Conservation (phyloP, 768 basidiomycete genomes). For the Boletus rubropictus region DNA sequence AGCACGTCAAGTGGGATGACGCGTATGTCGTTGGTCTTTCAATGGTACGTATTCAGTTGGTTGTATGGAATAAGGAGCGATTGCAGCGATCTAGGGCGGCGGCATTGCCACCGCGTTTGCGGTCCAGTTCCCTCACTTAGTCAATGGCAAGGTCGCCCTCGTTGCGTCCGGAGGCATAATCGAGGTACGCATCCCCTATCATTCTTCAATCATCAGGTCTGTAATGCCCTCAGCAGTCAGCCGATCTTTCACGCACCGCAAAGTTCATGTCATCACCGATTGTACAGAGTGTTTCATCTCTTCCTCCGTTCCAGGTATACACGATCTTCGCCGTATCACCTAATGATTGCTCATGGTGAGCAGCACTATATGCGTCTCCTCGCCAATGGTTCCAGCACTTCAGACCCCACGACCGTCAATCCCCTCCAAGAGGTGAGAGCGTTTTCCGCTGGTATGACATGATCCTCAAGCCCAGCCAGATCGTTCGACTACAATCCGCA, state of each 20-base stretch:
- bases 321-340: not conserved
- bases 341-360: not conserved
- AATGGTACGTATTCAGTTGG: conserved; percentile 44
- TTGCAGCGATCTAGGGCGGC: conserved; percentile 51
- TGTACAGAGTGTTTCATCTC: conserved; percentile 61
- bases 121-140: conserved; percentile 65
- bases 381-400: conserved; percentile 31
- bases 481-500: conserved; percentile 73
- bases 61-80: conserved; percentile 7
- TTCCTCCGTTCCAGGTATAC: conserved; percentile 54
- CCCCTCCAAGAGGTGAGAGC: conserved; percentile 41
- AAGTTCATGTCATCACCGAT: conserved; percentile 76
- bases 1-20: conserved; percentile 67
- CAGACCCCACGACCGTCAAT: conserved; percentile 20
- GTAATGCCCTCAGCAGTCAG: conserved; percentile 35
- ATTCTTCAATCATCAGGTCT: not conserved
- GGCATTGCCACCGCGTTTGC: conserved; percentile 68
- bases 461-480: conserved; percentile 32
- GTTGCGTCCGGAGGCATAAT: conserved; percentile 68
- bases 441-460: not conserved
- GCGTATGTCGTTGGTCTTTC: conserved; percentile 65
- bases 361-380: conserved; percentile 51
- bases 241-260: conserved; percentile 65
- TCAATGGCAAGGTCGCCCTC: conserved; percentile 58
- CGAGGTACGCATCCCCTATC: conserved; percentile 38